Percentiles rank a stretch among this genome's conserved stretches.
Evolutionary conservation across 2,329 filamentous ascomycete genomes (phyloP).

Genomic region (Clarireedia homoeocarpa): DNA sequence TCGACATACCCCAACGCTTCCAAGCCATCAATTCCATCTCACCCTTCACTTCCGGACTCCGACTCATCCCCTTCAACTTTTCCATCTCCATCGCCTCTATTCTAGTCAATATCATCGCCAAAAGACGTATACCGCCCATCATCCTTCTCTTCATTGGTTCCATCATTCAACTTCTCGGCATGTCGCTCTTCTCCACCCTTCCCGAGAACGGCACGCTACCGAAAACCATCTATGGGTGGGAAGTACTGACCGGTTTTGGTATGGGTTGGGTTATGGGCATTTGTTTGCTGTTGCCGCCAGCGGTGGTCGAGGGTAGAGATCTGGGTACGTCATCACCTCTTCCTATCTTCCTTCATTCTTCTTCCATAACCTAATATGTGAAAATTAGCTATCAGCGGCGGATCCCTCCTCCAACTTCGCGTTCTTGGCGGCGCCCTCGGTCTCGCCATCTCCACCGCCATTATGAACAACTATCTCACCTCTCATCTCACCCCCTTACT

Average conservation of each 20-base stretch:
- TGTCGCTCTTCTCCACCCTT: background rate
- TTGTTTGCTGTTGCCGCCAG: background rate
- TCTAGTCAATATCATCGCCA: background rate
- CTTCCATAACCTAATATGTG: background rate
- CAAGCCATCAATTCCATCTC: background rate
- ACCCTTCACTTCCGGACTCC: background rate
- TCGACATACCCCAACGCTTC: background rate
- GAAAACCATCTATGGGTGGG: background rate
- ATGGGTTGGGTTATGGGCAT: background rate
- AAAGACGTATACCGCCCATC: background rate
- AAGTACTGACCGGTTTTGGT: slow-evolving; percentile 34
- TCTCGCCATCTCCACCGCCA: background rate
- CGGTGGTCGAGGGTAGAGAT: background rate
- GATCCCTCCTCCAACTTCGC: background rate
- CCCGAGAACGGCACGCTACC: background rate
- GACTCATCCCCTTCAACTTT: background rate
- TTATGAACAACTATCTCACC: background rate
- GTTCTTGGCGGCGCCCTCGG: background rate
- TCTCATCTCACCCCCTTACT: background rate
- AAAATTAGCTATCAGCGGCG: background rate
- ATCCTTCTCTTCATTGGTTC: background rate
- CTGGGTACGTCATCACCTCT: background rate
- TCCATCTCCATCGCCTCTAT: background rate
- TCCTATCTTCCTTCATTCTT: background rate
- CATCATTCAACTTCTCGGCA: background rate